A percentile compares a stretch with the other conserved stretches of the same genome.
These are phyloP conservation scores for Serendipita sp. DNA, from an alignment of 768 basidiomycete genomes.

Conservation along the genomic window DNA sequence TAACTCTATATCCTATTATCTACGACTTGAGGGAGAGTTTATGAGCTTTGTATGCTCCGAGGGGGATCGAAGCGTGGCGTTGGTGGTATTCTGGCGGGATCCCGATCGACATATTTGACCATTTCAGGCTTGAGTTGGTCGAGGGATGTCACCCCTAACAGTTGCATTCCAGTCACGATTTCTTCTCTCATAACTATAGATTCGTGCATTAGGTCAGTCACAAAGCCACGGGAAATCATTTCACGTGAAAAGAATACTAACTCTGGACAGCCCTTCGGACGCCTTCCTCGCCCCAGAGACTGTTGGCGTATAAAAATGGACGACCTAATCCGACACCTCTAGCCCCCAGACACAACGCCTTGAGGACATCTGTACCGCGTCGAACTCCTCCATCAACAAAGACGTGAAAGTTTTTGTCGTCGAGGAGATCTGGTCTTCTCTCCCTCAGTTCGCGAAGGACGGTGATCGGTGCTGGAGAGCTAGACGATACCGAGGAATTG, in stretches of 20 bases:
- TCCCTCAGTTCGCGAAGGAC: conserved; percentile 57
- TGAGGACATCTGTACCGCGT: conserved; percentile 78
- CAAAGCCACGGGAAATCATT: no score
- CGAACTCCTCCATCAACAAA: conserved; percentile 77
- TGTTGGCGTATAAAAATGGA: conserved; percentile 57
- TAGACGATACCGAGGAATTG: conserved; percentile 4
- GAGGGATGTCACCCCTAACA: conserved; percentile 26
- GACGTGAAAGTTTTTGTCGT: conserved; percentile 50
- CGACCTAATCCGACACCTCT: conserved; percentile 75
- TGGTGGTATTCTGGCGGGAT: background rate
- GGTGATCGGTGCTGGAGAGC: conserved; percentile 22
- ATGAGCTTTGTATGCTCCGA: background rate
- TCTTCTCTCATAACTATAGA: conserved; percentile 25
- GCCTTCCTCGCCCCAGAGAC: conserved; percentile 22
- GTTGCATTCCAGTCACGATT: conserved; percentile 24
- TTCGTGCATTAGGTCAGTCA: background rate
- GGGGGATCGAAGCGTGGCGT: background rate
- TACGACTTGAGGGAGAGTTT: no score
- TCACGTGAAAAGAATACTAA: conserved; percentile 8
- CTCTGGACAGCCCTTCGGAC: conserved; percentile 14
- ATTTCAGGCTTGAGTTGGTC: conserved; percentile 24
- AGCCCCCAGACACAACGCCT: conserved; percentile 81
- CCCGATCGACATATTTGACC: conserved; percentile 17
- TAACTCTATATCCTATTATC: no score
- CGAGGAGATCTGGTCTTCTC: conserved; percentile 59